A percentile compares a stretch with the other conserved stretches of the same genome.
phyloP scores from a whole-genome alignment of 306 rosid species.

The Vigna reflexopilosa region DNA sequence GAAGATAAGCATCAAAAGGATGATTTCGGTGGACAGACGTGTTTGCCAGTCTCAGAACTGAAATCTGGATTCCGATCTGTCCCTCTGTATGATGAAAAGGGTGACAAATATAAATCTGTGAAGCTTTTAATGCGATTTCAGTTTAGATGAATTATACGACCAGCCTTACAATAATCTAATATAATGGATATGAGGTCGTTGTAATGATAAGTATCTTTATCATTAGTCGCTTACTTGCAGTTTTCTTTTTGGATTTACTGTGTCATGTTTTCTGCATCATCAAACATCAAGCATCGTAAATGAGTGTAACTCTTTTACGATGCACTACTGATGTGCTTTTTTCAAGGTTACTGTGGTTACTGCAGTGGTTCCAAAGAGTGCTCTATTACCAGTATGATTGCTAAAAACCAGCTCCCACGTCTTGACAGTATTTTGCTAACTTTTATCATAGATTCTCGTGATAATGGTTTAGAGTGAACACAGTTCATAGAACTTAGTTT shows the following conservation, averaged over 20 bases:
- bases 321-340: background rate
- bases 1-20: conserved; percentile 65
- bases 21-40: conserved; percentile 81
- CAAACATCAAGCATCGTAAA: background rate
- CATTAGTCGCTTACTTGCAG: conserved; percentile 7
- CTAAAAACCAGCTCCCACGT: background rate
- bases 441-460: background rate
- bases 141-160: conserved; percentile 36
- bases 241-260: conserved; percentile 1
- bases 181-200: conserved; percentile 16
- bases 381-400: background rate
- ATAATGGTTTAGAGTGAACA: background rate
- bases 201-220: conserved; percentile 8
- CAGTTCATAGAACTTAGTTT: too few species aligned
- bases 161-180: conserved; percentile 11
- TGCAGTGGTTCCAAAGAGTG: background rate
- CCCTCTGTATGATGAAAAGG: conserved; percentile 64
- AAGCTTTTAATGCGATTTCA: conserved; percentile 60
- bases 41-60: conserved; percentile 76
- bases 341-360: background rate
- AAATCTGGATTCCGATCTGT: conserved; percentile 69
- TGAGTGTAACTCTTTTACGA: background rate
- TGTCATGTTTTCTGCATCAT: conserved; percentile 16
- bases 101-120: conserved; percentile 56
- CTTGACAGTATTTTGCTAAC: background rate